Conservation (phyloP, 2,329 filamentous ascomycete species). For the Corynespora cassiicola region DNA sequence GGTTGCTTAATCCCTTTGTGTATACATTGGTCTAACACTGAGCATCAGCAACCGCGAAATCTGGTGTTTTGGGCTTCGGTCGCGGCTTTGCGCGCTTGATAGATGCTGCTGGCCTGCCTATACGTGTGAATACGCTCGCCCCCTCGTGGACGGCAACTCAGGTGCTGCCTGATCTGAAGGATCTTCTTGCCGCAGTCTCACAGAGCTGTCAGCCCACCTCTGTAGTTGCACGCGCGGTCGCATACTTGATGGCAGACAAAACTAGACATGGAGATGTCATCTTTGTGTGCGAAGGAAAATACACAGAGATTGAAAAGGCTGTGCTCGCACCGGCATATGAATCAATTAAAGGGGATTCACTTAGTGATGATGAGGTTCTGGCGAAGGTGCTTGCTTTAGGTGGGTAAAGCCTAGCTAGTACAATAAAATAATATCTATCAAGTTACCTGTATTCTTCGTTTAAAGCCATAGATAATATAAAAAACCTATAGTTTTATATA, state of each 20-base stretch:
- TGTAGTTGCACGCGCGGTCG: conserved; percentile 58
- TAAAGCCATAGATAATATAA: too few species aligned
- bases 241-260: conserved; percentile 57
- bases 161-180: conserved; percentile 54
- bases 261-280: conserved; percentile 59
- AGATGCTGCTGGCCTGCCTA: conserved; percentile 46
- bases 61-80: conserved; percentile 62
- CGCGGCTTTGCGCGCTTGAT: conserved; percentile 54
- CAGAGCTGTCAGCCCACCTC: conserved; percentile 50
- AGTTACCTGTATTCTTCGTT: too few species aligned
- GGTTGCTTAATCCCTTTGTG: not conserved
- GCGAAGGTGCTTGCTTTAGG: conserved; percentile 22
- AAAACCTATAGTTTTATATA: too few species aligned
- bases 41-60: conserved; percentile 57
- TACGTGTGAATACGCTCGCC: conserved; percentile 63
- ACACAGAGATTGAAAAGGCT: conserved; percentile 61
- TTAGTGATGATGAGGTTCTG: conserved; percentile 27
- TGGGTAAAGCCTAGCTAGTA: too few species aligned
- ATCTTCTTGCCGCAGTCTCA: conserved; percentile 45
- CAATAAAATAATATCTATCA: too few species aligned
- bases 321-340: conserved; percentile 26
- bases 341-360: conserved; percentile 20
- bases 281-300: conserved; percentile 57
- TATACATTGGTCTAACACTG: conserved; percentile 5
- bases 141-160: conserved; percentile 63